A percentile compares a stretch with the other conserved stretches of the same genome.
These are phyloP conservation scores for Conticribra guillardii DNA, from an alignment of 108 stramenopile species.

Conservation along the genomic window DNA sequence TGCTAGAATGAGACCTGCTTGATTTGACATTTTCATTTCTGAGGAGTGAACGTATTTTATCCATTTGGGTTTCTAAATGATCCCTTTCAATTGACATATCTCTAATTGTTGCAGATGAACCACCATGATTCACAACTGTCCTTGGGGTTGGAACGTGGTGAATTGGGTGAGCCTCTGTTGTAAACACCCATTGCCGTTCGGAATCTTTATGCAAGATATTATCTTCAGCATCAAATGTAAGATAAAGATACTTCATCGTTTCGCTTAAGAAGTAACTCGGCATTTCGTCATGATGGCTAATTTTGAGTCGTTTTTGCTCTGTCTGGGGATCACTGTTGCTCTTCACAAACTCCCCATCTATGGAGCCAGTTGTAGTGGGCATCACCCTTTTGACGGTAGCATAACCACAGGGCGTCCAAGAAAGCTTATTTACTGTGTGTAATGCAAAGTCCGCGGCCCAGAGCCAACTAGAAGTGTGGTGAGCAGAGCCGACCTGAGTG, in stretches of 20 bases:
- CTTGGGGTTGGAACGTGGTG: slow-evolving; percentile 46
- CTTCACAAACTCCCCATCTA: slow-evolving; percentile 27
- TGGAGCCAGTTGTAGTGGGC: slow-evolving; percentile 55
- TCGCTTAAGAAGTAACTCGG: slow-evolving; percentile 96
- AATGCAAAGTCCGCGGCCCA: slow-evolving; percentile 82
- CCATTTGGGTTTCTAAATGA: slow-evolving; percentile 13
- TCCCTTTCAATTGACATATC: too few species aligned
- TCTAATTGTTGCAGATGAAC: too few species aligned
- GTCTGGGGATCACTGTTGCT: slow-evolving; percentile 18
- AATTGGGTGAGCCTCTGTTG: slow-evolving; percentile 97
- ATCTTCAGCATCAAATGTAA: slow-evolving; percentile 88
- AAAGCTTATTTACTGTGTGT: slow-evolving; percentile 37
- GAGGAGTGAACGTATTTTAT: slow-evolving; percentile 20
- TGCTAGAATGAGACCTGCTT: too few species aligned
- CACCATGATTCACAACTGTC: neutral
- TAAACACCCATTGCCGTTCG: slow-evolving; percentile 87
- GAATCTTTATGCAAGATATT: slow-evolving; percentile 73
- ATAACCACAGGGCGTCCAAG: slow-evolving; percentile 64
- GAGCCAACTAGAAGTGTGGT: slow-evolving; percentile 63
- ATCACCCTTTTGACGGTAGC: slow-evolving; percentile 60
- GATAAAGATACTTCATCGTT: slow-evolving; percentile 96
- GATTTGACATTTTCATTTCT: too few species aligned
- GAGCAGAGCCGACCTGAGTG: slow-evolving; percentile 14
- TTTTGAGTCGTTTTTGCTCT: slow-evolving; percentile 21
- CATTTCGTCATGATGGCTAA: slow-evolving; percentile 87